A percentile compares a stretch with the other conserved stretches of the same genome.
phyloP scores from a whole-genome alignment of 164 flowering plant genomes.

The Tetrastigma voinierianum region DNA sequence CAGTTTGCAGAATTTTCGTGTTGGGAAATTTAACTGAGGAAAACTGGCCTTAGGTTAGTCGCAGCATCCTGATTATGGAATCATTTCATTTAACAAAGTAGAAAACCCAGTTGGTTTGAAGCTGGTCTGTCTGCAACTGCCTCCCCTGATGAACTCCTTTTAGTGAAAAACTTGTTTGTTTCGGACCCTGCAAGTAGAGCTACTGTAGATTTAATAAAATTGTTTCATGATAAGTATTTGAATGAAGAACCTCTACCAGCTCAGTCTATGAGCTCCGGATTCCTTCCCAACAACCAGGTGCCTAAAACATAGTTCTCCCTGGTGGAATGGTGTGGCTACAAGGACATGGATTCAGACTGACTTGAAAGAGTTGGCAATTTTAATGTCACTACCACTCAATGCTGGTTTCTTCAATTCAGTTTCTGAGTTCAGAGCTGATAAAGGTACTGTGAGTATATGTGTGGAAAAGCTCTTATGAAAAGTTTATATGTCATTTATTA shows the following conservation, averaged over 20 bases:
- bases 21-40: conserved; percentile 77
- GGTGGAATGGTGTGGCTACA: conserved; percentile 43
- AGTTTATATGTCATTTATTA: too few species aligned
- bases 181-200: conserved; percentile 74
- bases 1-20: conserved; percentile 73
- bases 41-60: conserved; percentile 68
- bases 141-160: conserved; percentile 61
- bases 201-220: conserved; percentile 66
- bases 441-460: too few species aligned
- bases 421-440: conserved; percentile 32
- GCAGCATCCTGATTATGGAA: conserved; percentile 75
- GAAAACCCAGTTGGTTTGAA: conserved; percentile 67
- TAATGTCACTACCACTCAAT: conserved; percentile 36
- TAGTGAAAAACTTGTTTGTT: conserved; percentile 62
- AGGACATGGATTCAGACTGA: conserved; percentile 68
- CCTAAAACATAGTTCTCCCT: conserved; percentile 51
- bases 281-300: conserved; percentile 45
- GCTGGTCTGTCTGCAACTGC: conserved; percentile 49
- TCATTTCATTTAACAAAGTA: conserved; percentile 60
- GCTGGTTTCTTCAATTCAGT: conserved; percentile 70
- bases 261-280: conserved; percentile 59
- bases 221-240: conserved; percentile 72
- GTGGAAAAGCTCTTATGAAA: too few species aligned
- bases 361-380: conserved; percentile 55
- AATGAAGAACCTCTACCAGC: conserved; percentile 74